phyloP scores from a whole-genome alignment of 108 stramenopile species.

The Discostella stelligeroides region DNA sequence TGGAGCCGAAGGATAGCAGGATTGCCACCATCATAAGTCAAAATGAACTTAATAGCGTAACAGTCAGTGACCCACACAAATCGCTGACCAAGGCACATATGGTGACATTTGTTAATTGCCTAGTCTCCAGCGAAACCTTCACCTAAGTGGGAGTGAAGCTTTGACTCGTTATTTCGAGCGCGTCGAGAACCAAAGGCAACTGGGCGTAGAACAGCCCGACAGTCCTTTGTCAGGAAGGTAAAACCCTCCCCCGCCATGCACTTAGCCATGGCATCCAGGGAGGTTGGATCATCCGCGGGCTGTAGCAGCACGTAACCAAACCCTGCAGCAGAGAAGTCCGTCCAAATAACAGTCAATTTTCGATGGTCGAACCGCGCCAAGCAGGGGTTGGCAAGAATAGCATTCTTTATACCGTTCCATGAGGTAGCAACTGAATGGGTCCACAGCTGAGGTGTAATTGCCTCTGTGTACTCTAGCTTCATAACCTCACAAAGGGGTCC shows the following conservation, averaged over 20 bases:
- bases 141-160: background rate
- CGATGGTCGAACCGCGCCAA: background rate
- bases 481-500: background rate
- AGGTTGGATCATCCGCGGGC: background rate
- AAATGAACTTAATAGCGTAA: no score
- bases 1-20: no score
- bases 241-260: background rate
- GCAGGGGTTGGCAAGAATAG: background rate
- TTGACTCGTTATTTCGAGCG: background rate
- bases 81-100: slow-evolving; percentile 10
- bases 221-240: background rate
- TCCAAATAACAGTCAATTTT: background rate
- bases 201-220: background rate
- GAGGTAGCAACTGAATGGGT: background rate
- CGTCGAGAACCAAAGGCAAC: background rate
- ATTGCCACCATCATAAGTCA: no score
- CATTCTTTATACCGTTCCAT: background rate
- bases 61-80: no score
- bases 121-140: background rate
- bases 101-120: background rate
- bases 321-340: background rate
- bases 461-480: background rate
- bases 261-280: background rate
- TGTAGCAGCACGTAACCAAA: background rate
- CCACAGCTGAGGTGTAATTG: background rate